Evolutionary conservation across 257 asterid species (phyloP).

Genomic region (Osmanthus fragrans): DNA sequence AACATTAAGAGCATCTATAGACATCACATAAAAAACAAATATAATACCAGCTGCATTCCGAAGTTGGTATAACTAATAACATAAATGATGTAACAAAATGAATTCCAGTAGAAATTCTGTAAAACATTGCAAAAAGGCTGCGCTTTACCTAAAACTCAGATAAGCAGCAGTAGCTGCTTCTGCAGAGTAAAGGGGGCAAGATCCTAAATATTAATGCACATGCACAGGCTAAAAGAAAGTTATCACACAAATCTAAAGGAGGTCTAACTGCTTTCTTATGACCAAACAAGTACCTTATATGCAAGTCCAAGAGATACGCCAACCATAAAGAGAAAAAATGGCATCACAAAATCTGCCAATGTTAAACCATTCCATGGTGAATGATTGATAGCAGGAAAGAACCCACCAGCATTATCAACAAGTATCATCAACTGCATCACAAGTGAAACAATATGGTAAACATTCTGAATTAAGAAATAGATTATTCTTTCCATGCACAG

Average conservation of each 20-base stretch:
- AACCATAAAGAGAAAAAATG: conserved; percentile 76
- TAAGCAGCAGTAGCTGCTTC: neutral
- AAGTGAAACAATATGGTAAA: conserved; percentile 7
- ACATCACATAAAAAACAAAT: neutral
- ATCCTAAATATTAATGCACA: neutral
- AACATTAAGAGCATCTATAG: neutral
- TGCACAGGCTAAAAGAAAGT: neutral
- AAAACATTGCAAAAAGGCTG: neutral
- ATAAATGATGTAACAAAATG: neutral
- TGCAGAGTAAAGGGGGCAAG: neutral
- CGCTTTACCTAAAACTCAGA: neutral
- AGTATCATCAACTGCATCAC: conserved; percentile 62
- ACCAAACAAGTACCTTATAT: conserved; percentile 48
- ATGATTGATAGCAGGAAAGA: conserved; percentile 65
- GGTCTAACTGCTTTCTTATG: neutral
- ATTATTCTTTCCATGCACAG: neutral
- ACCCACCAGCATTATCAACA: conserved; percentile 68
- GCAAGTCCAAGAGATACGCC: conserved; percentile 72
- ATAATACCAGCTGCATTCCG: neutral
- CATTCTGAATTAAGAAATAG: conserved; percentile 7
- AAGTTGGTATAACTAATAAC: neutral
- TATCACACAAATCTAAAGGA: neutral
- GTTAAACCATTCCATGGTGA: conserved; percentile 80
- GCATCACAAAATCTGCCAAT: conserved; percentile 76
- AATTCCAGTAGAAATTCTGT: neutral